Evolutionary conservation across 176 grass and related monocot species (phyloP), one percentile per base, ranked within the genome.

Genomic region (Pharus latifolius): DNA sequence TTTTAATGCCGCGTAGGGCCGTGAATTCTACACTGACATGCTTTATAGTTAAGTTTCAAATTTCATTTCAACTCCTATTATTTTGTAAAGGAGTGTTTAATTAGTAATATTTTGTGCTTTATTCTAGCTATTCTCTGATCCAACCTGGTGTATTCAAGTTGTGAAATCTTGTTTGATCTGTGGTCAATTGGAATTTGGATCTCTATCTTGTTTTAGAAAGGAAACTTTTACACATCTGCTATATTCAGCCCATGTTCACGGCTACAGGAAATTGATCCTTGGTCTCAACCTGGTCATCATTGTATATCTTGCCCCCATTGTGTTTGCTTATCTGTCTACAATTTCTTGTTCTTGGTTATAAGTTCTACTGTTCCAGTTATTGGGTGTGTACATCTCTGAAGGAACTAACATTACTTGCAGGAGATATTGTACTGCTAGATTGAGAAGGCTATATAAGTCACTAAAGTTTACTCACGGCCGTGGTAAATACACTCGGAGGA

Each of bases 401-500:
- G 56, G 55, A 69, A 67, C 32, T 73, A 32, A 15, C 20, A 86
- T 89, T 78, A 55, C 22, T 82, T 92, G 70, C 62, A 93, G 90
- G 90, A 85, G 88, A 74, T 98, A 93, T 63, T 98, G 95, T 46
- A 83, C 90, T 23, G 84, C 87, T 14, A 83, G 90, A 56, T 81
- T 93, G 32, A 90, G 95, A 81, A 87, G 95, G 78, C 46, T 98
- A 33, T 93, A 98, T 63, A 98, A 93, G 52, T 93, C 90, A 61
- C 76, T 98, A 8, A 98, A 98, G 68, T 93, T 98, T 74, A 69
- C 84, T 33, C 95, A 98, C 83, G 95, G 95, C 43, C 87, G 87
- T 79, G 95, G 95, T 58, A 93, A 90, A 85, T 98, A 82, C 52
- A 93, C 67, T 24, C 85, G 68, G 69, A 88, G 49, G 80, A 75